phyloP scores from a whole-genome alignment of 2,329 filamentous ascomycete genomes.

The Xylariaceae sp. region DNA sequence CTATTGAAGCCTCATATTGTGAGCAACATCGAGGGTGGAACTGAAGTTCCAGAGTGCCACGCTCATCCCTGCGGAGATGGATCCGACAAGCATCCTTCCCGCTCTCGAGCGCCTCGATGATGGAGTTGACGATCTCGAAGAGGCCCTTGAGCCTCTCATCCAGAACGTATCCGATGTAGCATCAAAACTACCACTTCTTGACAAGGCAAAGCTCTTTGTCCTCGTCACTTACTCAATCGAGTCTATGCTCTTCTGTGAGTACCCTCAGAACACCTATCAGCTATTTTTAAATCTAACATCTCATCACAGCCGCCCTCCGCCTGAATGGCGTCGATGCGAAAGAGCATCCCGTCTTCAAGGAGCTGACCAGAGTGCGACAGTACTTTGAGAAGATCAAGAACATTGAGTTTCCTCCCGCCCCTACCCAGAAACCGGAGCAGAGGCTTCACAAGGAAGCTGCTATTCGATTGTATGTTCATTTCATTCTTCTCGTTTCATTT shows the following conservation, averaged over 20 bases:
- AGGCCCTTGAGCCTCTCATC: conserved; percentile 71
- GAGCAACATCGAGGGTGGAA: no score
- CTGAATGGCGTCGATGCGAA: conserved; percentile 79
- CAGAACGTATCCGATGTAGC: conserved; percentile 64
- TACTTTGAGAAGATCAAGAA: conserved; percentile 91
- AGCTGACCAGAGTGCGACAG: conserved; percentile 81
- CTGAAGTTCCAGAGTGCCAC: not conserved
- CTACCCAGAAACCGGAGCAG: conserved; percentile 43
- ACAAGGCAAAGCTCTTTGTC: conserved; percentile 93
- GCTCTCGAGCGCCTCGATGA: conserved; percentile 72
- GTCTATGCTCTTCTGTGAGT: conserved; percentile 79
- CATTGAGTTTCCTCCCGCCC: conserved; percentile 58
- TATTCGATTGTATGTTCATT: conserved; percentile 55
- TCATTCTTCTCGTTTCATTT: not conserved
- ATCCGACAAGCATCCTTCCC: conserved; percentile 57
- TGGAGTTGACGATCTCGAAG: conserved; percentile 76
- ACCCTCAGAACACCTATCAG: not conserved
- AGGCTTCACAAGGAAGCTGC: conserved; percentile 74
- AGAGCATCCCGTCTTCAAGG: conserved; percentile 78
- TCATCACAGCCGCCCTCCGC: conserved; percentile 62
- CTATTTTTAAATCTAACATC: not conserved
- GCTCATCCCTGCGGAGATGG: conserved; percentile 34
- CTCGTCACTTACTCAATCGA: conserved; percentile 85
- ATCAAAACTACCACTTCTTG: conserved; percentile 81
- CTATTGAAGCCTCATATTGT: no score